Conservation (phyloP, 1,139 yeast genomes). For the Geotrichum candidum region DNA sequence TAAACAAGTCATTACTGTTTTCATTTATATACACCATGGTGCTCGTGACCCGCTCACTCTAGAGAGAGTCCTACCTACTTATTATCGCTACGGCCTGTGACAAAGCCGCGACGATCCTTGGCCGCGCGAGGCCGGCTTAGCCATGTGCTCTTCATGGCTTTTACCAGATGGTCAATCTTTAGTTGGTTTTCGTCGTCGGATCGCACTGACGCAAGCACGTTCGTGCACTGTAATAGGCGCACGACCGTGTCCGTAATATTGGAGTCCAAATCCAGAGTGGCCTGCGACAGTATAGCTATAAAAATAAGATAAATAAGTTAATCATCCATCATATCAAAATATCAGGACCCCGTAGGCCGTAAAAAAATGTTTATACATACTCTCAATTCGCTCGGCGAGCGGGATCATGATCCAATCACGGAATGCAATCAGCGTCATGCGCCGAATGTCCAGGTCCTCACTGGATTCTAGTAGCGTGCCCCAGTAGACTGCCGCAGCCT, state of each 20-base stretch:
- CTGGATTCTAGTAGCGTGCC: constrained; percentile 30
- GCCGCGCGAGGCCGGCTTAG: constrained; percentile 29
- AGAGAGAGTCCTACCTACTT: background rate
- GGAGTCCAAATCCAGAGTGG: constrained; percentile 21
- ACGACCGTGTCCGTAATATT: constrained; percentile 31
- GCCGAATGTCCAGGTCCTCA: constrained; percentile 32
- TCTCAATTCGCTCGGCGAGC: constrained; percentile 40
- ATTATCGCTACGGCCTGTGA: constrained; percentile 9
- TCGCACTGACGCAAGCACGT: constrained; percentile 46
- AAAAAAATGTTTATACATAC: constrained; percentile 3
- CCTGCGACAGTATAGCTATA: constrained; percentile 9
- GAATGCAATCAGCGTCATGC: constrained; percentile 32
- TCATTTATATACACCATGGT: background rate
- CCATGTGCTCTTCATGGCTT: constrained; percentile 28
- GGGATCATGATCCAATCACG: constrained; percentile 37
- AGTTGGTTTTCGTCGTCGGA: constrained; percentile 49
- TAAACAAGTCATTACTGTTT: background rate
- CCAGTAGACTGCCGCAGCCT: constrained; percentile 39
- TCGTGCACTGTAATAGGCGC: constrained; percentile 51
- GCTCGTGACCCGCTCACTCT: background rate
- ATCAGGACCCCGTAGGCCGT: background rate
- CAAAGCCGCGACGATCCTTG: constrained; percentile 32
- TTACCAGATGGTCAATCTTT: constrained; percentile 43
- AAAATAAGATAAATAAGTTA: background rate
- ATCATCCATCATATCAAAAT: background rate